These are phyloP conservation scores for Aristolochia californica DNA, from an alignment of 164 flowering plant species.

Conservation along the genomic window DNA sequence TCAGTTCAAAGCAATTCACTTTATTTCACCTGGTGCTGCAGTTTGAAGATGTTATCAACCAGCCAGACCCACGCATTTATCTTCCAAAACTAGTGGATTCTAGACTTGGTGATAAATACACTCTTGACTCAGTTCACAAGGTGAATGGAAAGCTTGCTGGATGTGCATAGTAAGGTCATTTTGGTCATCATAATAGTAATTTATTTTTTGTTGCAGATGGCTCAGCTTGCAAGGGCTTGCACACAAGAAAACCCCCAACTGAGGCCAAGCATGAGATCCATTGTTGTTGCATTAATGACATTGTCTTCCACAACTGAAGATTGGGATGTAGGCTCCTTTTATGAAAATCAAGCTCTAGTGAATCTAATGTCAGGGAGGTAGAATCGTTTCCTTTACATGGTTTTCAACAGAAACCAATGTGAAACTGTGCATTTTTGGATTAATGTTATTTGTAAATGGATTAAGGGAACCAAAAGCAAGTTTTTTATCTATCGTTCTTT, in stretches of 20 bases:
- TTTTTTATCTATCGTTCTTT: no score
- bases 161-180: not conserved
- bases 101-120: slow-evolving; percentile 58
- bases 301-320: slow-evolving; percentile 67
- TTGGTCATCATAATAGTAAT: not conserved
- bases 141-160: slow-evolving; percentile 20
- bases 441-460: not conserved
- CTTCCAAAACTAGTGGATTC: slow-evolving; percentile 56
- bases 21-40: slow-evolving; percentile 17
- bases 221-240: slow-evolving; percentile 73
- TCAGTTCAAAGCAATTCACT: not conserved
- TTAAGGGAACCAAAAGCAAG: not conserved
- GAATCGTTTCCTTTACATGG: not conserved
- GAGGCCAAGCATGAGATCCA: slow-evolving; percentile 81
- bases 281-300: slow-evolving; percentile 77
- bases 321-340: slow-evolving; percentile 71
- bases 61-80: slow-evolving; percentile 40
- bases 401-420: not conserved
- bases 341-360: slow-evolving; percentile 54
- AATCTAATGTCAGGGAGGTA: slow-evolving; percentile 77
- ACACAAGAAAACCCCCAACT: slow-evolving; percentile 68
- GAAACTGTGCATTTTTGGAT: not conserved
- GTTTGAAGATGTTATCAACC: slow-evolving; percentile 64
- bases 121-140: slow-evolving; percentile 58
- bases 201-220: slow-evolving; percentile 34